A percentile compares a stretch with the other conserved stretches of the same genome.
phyloP scores from a whole-genome alignment of 1,139 yeast species.

The Saccharomyces hybrid region DNA sequence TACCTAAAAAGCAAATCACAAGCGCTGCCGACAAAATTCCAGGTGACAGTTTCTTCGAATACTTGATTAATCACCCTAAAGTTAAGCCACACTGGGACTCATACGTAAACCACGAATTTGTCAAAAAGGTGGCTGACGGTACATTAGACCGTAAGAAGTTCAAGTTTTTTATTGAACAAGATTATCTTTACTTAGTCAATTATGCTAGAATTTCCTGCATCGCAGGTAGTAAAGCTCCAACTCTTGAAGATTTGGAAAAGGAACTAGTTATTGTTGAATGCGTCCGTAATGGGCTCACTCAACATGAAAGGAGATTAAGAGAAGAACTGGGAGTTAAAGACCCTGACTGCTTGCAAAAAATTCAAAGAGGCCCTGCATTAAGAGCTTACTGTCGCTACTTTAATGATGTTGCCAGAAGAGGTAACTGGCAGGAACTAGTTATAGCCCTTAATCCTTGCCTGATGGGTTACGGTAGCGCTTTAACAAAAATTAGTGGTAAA shows the following conservation, averaged over 20 bases:
- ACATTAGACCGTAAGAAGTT: conserved; percentile 46
- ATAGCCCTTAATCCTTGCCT: conserved; percentile 72
- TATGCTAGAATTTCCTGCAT: conserved; percentile 64
- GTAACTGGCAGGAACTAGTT: conserved; percentile 58
- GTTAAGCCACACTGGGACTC: conserved; percentile 49
- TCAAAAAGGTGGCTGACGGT: conserved; percentile 45
- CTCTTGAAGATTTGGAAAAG: conserved; percentile 43
- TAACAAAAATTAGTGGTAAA: conserved; percentile 13
- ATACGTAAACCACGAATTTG: conserved; percentile 59
- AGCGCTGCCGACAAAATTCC: conserved; percentile 12
- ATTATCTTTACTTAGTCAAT: conserved; percentile 59
- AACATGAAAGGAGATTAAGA: conserved; percentile 47
- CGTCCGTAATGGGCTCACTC: conserved; percentile 48
- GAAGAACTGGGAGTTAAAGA: conserved; percentile 39
- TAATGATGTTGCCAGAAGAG: conserved; percentile 42
- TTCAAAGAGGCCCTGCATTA: conserved; percentile 51
- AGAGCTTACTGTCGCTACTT: conserved; percentile 54
- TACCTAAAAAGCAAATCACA: conserved; percentile 22
- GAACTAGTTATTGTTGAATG: conserved; percentile 47
- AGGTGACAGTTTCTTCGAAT: conserved; percentile 41
- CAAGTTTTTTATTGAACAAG: conserved; percentile 58
- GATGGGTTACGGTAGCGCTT: conserved; percentile 58
- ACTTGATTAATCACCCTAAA: conserved; percentile 48
- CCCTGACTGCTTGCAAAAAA: conserved; percentile 34
- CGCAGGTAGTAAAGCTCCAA: conserved; percentile 58